phyloP scores from a whole-genome alignment of 2,329 filamentous ascomycete genomes.

The Botrytis porri region DNA sequence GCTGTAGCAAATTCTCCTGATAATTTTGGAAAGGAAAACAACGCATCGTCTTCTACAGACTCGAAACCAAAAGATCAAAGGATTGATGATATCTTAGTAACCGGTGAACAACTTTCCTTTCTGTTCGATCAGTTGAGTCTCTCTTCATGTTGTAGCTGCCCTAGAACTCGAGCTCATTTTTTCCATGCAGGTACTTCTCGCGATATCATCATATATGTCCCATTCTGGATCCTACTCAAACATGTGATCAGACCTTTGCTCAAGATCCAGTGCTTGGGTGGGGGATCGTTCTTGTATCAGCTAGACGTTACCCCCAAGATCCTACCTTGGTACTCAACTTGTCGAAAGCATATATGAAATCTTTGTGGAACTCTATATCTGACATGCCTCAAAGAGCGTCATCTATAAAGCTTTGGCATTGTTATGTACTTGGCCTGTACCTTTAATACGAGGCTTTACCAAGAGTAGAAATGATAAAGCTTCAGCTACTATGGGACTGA shows the following conservation, averaged over 20 bases:
- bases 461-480: slow-evolving; percentile 20
- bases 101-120: slow-evolving; percentile 22
- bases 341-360: slow-evolving; percentile 22
- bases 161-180: slow-evolving; percentile 22
- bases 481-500: slow-evolving; percentile 18
- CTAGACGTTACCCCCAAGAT: slow-evolving; percentile 56
- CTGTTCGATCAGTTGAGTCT: slow-evolving; percentile 23
- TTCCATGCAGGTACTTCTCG: slow-evolving; percentile 53
- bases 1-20: slow-evolving; percentile 40
- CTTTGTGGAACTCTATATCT: slow-evolving; percentile 28
- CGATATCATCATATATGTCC: slow-evolving; percentile 64
- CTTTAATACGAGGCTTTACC: slow-evolving; percentile 28
- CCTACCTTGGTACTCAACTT: slow-evolving; percentile 45
- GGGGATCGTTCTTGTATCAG: slow-evolving; percentile 61
- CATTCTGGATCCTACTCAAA: slow-evolving; percentile 53
- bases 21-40: slow-evolving; percentile 53
- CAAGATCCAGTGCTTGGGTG: slow-evolving; percentile 65
- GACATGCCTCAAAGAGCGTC: slow-evolving; percentile 28
- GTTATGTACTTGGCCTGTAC: slow-evolving; percentile 36
- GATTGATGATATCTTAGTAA: slow-evolving; percentile 21
- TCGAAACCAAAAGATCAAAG: slow-evolving; percentile 24
- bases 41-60: slow-evolving; percentile 42
- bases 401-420: slow-evolving; percentile 31
- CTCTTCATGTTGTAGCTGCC: slow-evolving; percentile 31
- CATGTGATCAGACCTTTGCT: slow-evolving; percentile 55